Evolutionary conservation across 2,329 filamentous ascomycete species (phyloP).

Genomic region (Sclerotinia borealis): DNA sequence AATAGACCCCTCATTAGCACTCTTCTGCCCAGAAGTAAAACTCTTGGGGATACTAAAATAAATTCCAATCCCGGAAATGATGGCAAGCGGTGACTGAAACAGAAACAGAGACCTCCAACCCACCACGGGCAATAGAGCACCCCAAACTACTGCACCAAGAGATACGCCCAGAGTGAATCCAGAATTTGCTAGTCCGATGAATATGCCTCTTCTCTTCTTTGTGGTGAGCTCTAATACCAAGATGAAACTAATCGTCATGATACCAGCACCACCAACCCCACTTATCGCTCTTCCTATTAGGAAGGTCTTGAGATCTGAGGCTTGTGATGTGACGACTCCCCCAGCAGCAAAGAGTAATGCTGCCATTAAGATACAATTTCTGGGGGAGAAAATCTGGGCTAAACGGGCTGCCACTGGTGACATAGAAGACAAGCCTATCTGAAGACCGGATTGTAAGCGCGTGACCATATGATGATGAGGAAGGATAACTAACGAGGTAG

Average conservation of each 20-base stretch:
- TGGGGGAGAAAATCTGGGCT: slow-evolving; percentile 66
- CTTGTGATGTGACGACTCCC: slow-evolving; percentile 56
- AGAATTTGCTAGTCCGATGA: slow-evolving; percentile 67
- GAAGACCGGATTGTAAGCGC: slow-evolving; percentile 17
- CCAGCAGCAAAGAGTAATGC: slow-evolving; percentile 55
- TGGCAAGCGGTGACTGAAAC: slow-evolving; percentile 58
- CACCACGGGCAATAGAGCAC: slow-evolving; percentile 53
- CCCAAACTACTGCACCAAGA: slow-evolving; percentile 64
- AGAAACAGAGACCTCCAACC: slow-evolving; percentile 75
- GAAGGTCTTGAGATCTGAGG: slow-evolving; percentile 55
- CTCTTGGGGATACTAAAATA: slow-evolving; percentile 58
- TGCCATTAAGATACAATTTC: slow-evolving; percentile 57
- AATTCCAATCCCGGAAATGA: slow-evolving; percentile 56
- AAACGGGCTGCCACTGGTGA: slow-evolving; percentile 67
- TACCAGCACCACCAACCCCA: slow-evolving; percentile 64
- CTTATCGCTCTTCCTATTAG: slow-evolving; percentile 62
- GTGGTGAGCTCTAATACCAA: slow-evolving; percentile 68
- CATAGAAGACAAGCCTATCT: slow-evolving; percentile 51
- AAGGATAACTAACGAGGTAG: slow-evolving; percentile 50
- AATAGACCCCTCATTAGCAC: slow-evolving; percentile 35
- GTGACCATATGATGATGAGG: not conserved
- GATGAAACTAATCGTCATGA: slow-evolving; percentile 69
- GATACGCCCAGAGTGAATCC: slow-evolving; percentile 67
- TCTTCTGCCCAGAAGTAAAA: slow-evolving; percentile 33
- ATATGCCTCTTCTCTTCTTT: slow-evolving; percentile 62